Percentiles rank a stretch among this genome's conserved stretches.
These are phyloP conservation scores for Globisporangium sylvaticum DNA, from an alignment of 352 stramenopile species.

Conservation along the genomic window DNA sequence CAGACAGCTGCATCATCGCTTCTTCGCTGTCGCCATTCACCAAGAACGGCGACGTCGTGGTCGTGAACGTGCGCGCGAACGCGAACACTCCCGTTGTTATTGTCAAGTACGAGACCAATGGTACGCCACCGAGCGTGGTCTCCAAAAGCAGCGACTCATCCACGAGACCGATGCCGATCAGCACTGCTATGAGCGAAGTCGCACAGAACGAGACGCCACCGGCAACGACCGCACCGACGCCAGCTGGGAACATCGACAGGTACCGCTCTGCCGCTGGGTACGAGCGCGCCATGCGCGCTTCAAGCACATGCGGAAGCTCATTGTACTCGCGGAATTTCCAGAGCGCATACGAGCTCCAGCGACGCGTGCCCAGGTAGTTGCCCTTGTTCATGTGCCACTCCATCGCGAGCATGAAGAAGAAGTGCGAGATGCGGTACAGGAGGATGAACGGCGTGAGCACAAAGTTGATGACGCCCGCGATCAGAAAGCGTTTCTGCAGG, in stretches of 20 bases:
- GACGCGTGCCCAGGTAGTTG: slow-evolving; percentile 93
- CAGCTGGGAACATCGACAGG: slow-evolving; percentile 91
- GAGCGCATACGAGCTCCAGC: slow-evolving; percentile 89
- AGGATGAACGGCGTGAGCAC: slow-evolving; percentile 96
- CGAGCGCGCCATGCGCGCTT: slow-evolving; percentile 90
- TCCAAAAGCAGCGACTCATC: slow-evolving; percentile 95
- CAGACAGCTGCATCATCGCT: slow-evolving; percentile 77
- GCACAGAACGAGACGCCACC: slow-evolving; percentile 93
- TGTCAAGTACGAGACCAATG: slow-evolving; percentile 97
- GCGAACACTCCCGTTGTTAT: slow-evolving; percentile 86
- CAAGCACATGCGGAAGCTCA: slow-evolving; percentile 95
- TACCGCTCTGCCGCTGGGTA: slow-evolving; percentile 93
- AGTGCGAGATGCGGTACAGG: slow-evolving; percentile 96
- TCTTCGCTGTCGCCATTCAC: slow-evolving; percentile 80
- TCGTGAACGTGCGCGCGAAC: slow-evolving; percentile 73
- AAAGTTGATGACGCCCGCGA: slow-evolving; percentile 93
- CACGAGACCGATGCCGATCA: slow-evolving; percentile 91
- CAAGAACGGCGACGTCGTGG: slow-evolving; percentile 63
- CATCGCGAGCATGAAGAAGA: slow-evolving; percentile 96
- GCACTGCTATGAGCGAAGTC: slow-evolving; percentile 93
- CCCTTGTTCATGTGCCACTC: slow-evolving; percentile 91
- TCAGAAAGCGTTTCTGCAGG: slow-evolving; percentile 91
- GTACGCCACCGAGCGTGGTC: slow-evolving; percentile 91
- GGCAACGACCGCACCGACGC: slow-evolving; percentile 88
- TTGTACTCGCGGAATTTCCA: slow-evolving; percentile 98